These are phyloP conservation scores for Prunus padus DNA, from an alignment of 306 rosid genomes.

Conservation along the genomic window DNA sequence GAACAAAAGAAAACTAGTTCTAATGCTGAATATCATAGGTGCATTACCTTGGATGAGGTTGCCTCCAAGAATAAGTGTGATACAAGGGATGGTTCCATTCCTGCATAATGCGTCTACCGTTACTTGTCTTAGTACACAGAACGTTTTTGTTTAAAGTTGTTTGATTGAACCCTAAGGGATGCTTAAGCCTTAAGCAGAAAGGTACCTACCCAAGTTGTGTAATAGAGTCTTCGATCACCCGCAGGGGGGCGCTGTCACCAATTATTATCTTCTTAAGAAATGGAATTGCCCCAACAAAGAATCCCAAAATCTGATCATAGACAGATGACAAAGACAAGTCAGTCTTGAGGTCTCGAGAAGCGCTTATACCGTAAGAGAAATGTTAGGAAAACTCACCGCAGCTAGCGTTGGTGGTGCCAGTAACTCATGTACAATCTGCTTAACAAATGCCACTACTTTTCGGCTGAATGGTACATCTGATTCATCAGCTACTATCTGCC, in stretches of 20 bases:
- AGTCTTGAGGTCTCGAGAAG: neutral
- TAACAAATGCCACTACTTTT: conserved; percentile 29
- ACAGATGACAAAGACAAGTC: conserved; percentile 1
- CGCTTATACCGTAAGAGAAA: neutral
- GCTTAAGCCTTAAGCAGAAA: neutral
- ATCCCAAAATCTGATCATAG: conserved; percentile 65
- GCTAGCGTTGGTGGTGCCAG: conserved; percentile 79
- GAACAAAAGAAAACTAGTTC: neutral
- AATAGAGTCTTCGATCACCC: conserved; percentile 63
- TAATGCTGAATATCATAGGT: neutral
- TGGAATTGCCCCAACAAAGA: conserved; percentile 58
- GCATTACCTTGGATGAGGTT: conserved; percentile 71
- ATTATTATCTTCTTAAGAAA: conserved; percentile 62
- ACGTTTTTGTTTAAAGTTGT: neutral
- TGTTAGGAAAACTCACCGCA: conserved; percentile 48
- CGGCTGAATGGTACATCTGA: conserved; percentile 34
- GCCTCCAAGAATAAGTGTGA: conserved; percentile 82
- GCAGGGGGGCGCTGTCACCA: conserved; percentile 68
- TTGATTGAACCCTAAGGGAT: neutral
- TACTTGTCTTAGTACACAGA: neutral
- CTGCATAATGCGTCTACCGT: conserved; percentile 37
- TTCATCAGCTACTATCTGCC: conserved; percentile 42
- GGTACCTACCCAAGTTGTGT: conserved; percentile 61
- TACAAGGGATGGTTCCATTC: conserved; percentile 86
- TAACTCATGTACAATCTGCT: conserved; percentile 48